Evolutionary conservation across 352 stramenopile species (phyloP).

Genomic region (Pythium chondricola): DNA sequence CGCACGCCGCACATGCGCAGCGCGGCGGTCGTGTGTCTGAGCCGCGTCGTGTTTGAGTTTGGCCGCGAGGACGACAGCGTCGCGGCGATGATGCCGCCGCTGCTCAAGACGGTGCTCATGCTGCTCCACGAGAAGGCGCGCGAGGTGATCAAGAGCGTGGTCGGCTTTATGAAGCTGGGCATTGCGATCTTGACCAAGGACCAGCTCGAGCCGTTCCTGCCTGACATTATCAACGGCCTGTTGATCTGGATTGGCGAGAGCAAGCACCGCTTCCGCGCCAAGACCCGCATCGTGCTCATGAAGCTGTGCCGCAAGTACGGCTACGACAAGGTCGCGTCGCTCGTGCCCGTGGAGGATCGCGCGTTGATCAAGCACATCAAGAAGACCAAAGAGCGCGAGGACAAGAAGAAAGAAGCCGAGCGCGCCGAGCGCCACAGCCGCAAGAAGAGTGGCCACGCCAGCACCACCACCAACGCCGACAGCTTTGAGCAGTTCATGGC

Average conservation of each 20-base stretch:
- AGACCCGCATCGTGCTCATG: conserved; percentile 95
- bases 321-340: conserved; percentile 86
- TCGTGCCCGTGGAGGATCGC: conserved; percentile 87
- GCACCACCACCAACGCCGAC: background rate
- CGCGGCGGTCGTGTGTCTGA: conserved; percentile 91
- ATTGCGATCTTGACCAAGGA: conserved; percentile 89
- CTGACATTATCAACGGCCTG: conserved; percentile 89
- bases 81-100: conserved; percentile 69
- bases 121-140: conserved; percentile 91
- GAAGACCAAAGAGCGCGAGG: conserved; percentile 90
- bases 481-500: conserved; percentile 81
- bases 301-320: conserved; percentile 93
- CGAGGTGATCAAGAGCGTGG: conserved; percentile 95
- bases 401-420: conserved; percentile 66
- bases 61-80: conserved; percentile 66
- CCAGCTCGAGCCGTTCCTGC: conserved; percentile 85
- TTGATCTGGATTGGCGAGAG: conserved; percentile 92
- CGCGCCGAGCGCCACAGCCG: conserved; percentile 45
- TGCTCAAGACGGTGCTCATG: conserved; percentile 92
- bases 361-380: conserved; percentile 94
- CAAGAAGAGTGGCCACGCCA: conserved; percentile 18
- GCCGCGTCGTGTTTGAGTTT: conserved; percentile 94
- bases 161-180: conserved; percentile 94
- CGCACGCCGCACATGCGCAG: conserved; percentile 95
- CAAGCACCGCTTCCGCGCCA: conserved; percentile 94